Evolutionary conservation across 1,284 basidiomycete genomes (phyloP).

Genomic region (Pisolithus thermaeus): DNA sequence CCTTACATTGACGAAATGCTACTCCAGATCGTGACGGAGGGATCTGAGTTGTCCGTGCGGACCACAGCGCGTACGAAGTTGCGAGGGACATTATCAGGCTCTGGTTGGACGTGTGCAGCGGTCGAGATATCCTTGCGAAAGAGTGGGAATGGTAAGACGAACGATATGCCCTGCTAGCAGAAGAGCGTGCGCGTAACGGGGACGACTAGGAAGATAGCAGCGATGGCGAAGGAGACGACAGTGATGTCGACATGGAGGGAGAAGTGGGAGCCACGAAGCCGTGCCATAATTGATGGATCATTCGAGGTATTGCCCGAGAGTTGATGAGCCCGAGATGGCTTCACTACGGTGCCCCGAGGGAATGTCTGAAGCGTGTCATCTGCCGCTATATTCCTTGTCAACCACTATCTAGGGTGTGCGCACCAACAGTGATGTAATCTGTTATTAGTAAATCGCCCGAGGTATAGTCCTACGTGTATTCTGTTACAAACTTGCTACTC

Average conservation of each 20-base stretch:
- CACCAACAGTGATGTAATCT: too few relatives aligned
- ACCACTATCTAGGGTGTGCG: too few relatives aligned
- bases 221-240: constrained; percentile 39
- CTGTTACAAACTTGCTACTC: too few relatives aligned
- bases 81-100: constrained; percentile 65
- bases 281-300: constrained; percentile 19
- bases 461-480: too few relatives aligned
- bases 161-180: constrained; percentile 49
- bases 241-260: constrained; percentile 21
- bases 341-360: too few relatives aligned
- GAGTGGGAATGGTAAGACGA: constrained; percentile 62
- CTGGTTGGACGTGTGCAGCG: constrained; percentile 47
- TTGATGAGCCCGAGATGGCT: too few relatives aligned
- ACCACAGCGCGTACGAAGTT: constrained; percentile 68
- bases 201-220: constrained; percentile 37
- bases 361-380: too few relatives aligned
- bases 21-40: constrained; percentile 76
- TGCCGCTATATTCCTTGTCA: too few relatives aligned
- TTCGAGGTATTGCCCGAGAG: constrained; percentile 14
- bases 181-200: constrained; percentile 35
- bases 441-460: too few relatives aligned
- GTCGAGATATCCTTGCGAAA: constrained; percentile 38
- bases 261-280: too few relatives aligned
- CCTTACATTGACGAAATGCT: constrained; percentile 75
- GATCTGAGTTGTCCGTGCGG: constrained; percentile 80